Percentiles rank a stretch among this genome's conserved stretches.
phyloP scores from a whole-genome alignment of 148 eudicot species.

The Dysphania ambrosioides region DNA sequence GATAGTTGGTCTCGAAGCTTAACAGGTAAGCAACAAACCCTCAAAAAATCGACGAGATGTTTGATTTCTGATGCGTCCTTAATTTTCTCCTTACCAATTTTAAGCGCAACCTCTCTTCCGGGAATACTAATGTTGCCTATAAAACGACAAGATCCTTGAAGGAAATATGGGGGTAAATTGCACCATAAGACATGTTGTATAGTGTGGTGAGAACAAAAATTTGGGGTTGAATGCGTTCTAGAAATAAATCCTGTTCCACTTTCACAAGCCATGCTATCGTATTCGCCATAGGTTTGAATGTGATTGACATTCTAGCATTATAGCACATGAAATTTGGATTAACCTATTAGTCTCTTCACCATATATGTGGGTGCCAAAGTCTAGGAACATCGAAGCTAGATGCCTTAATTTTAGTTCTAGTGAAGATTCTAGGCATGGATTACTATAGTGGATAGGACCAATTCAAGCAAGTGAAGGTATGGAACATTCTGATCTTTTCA shows the following conservation, averaged over 20 bases:
- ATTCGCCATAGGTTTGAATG: background rate
- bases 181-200: background rate
- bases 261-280: background rate
- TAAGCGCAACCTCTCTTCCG: background rate
- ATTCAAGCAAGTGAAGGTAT: background rate
- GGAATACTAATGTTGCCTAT: background rate
- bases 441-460: background rate
- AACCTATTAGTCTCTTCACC: background rate
- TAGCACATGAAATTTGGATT: too few species aligned
- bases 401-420: background rate
- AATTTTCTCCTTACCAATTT: background rate
- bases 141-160: background rate
- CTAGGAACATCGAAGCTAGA: background rate
- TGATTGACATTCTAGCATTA: too few species aligned
- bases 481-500: background rate
- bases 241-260: conserved; percentile 10
- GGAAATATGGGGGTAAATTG: background rate
- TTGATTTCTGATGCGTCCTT: background rate
- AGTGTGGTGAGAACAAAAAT: conserved; percentile 15
- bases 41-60: conserved; percentile 7
- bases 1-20: background rate
- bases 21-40: too few species aligned
- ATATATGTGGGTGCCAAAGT: too few species aligned
- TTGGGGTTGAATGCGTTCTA: conserved; percentile 22
- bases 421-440: background rate